phyloP scores from a whole-genome alignment of 495 filamentous ascomycete genomes.

The Xylaria longipes region DNA sequence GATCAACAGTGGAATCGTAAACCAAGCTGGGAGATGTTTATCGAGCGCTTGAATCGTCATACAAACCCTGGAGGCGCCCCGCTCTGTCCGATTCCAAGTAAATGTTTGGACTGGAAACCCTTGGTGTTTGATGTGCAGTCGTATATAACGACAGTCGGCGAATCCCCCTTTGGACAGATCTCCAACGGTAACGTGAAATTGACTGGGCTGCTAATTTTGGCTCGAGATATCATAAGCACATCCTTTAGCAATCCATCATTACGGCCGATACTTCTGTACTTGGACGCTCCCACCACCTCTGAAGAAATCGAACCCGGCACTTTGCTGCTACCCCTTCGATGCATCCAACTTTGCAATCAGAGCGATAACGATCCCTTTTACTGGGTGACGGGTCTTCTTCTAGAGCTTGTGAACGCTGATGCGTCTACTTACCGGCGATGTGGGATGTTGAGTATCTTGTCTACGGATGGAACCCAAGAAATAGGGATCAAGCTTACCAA shows the following conservation, averaged over 20 bases:
- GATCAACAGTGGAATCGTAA: background rate
- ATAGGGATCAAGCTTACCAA: constrained; percentile 4
- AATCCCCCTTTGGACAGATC: constrained; percentile 1
- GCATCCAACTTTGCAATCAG: background rate
- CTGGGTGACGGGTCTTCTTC: constrained; percentile 9
- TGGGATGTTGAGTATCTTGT: constrained; percentile 14
- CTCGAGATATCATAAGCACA: background rate
- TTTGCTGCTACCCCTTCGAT: background rate
- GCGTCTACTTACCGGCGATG: constrained; percentile 8
- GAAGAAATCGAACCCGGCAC: no score
- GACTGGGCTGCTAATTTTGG: background rate
- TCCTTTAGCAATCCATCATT: background rate
- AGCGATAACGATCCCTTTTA: background rate
- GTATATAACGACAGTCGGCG: background rate
- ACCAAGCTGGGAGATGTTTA: constrained; percentile 2
- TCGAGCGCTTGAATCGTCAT: background rate
- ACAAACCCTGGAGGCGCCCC: no score
- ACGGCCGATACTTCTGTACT: background rate
- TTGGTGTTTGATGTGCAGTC: background rate
- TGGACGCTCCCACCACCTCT: background rate
- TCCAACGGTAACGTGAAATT: background rate
- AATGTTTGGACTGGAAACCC: background rate
- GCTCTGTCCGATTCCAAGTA: background rate
- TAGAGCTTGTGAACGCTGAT: background rate
- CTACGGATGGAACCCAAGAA: background rate